Evolutionary conservation across 176 grass and related monocot genomes (phyloP).

Genomic region (Rhipidocladum racemiflorum): DNA sequence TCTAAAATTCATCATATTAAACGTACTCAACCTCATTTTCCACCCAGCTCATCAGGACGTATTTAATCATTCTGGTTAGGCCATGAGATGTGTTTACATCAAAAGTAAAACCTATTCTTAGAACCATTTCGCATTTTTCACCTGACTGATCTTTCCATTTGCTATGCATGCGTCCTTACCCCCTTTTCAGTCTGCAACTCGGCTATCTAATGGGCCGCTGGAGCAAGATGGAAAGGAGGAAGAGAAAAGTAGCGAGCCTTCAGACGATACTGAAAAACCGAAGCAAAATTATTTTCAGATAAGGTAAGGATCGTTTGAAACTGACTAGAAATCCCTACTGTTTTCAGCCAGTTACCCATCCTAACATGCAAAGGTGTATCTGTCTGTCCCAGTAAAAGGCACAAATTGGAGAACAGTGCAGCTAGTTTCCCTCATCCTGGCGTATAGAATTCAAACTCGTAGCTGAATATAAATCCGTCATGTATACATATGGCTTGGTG

Average conservation of each 20-base stretch:
- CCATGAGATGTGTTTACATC: background rate
- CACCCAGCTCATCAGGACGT: background rate
- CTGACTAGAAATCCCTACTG: background rate
- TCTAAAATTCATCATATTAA: too few relatives aligned
- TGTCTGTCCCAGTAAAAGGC: slow-evolving; percentile 25
- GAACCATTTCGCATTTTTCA: background rate
- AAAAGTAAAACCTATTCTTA: background rate
- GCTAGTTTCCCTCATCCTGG: background rate
- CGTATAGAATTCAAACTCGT: background rate
- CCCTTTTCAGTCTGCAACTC: background rate
- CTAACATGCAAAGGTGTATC: too few relatives aligned
- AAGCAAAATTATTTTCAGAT: slow-evolving; percentile 34
- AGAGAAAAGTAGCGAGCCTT: background rate
- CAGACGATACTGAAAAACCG: background rate
- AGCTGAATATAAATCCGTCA: background rate
- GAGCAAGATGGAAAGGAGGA: background rate
- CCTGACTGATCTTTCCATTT: background rate
- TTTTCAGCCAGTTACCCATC: background rate
- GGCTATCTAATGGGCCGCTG: background rate
- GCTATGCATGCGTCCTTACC: too few relatives aligned
- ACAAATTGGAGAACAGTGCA: slow-evolving; percentile 8
- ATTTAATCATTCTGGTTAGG: background rate
- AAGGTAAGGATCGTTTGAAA: slow-evolving; percentile 25
- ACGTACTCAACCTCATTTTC: too few relatives aligned
- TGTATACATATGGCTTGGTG: too few relatives aligned